phyloP scores from a whole-genome alignment of 345 rosid species.

The Sisymbrium irio region DNA sequence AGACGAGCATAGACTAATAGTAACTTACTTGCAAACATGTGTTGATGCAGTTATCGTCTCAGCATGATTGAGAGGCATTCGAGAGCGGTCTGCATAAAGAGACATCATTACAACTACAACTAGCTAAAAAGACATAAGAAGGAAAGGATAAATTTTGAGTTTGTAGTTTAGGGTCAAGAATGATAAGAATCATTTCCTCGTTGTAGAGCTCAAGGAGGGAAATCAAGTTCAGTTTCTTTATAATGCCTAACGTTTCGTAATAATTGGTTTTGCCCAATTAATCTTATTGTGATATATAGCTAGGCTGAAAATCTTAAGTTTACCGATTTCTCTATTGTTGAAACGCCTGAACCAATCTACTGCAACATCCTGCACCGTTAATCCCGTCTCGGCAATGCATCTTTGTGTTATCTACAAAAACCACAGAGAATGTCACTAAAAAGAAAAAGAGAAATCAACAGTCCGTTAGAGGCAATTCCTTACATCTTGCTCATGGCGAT shows the following conservation, averaged over 20 bases:
- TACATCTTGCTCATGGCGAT: conserved; percentile 87
- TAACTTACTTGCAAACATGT: conserved; percentile 74
- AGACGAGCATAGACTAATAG: not conserved
- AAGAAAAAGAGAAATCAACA: not conserved
- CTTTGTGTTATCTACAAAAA: conserved; percentile 66
- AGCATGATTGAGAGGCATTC: conserved; percentile 79
- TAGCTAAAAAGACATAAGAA: not conserved
- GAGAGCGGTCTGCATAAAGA: conserved; percentile 56
- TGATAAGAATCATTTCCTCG: not conserved
- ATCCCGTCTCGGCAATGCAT: conserved; percentile 62
- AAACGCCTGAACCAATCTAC: conserved; percentile 67
- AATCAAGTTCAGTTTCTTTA: not conserved
- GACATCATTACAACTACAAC: not conserved
- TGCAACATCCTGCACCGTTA: conserved; percentile 59
- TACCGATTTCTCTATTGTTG: conserved; percentile 73
- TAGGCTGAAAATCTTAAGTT: not conserved
- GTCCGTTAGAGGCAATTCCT: conserved; percentile 7
- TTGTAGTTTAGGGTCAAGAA: not conserved
- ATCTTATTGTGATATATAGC: not conserved
- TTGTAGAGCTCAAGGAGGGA: not conserved
- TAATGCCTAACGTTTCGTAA: not conserved
- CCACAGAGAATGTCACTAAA: conserved; percentile 16
- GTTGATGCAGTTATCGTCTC: conserved; percentile 66
- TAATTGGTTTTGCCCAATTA: not conserved
- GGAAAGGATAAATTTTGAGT: not conserved